A percentile compares a stretch with the other conserved stretches of the same genome.
These are phyloP conservation scores for Atkinsonella hypoxylon DNA, from an alignment of 2,329 filamentous ascomycete species.

Conservation along the genomic window DNA sequence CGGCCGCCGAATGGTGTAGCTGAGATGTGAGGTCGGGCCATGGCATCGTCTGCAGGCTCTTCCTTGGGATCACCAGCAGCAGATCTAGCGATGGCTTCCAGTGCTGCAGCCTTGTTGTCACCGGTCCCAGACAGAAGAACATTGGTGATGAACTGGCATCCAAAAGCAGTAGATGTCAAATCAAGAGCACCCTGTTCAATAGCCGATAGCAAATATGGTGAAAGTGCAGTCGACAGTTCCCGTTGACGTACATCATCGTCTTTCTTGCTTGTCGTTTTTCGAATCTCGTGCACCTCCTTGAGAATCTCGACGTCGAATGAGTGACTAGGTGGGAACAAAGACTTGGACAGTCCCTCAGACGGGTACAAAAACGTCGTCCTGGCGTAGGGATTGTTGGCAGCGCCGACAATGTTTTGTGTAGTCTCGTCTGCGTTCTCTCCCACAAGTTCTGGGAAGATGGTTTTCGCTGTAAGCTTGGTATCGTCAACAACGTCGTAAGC, in stretches of 20 bases:
- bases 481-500: conserved; percentile 91
- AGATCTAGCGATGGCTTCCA: conserved; percentile 56
- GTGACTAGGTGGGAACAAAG: conserved; percentile 49
- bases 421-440: conserved; percentile 55
- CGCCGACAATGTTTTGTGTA: conserved; percentile 50
- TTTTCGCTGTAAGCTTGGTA: conserved; percentile 76
- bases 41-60: conserved; percentile 27
- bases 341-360: conserved; percentile 55
- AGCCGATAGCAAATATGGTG: conserved; percentile 61
- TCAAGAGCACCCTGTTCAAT: conserved; percentile 56
- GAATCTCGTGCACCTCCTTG: conserved; percentile 64
- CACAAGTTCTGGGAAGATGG: conserved; percentile 77
- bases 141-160: conserved; percentile 76
- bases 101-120: conserved; percentile 57
- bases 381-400: conserved; percentile 54
- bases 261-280: conserved; percentile 84
- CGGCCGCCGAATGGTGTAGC: conserved; percentile 55
- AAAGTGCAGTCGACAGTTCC: conserved; percentile 65
- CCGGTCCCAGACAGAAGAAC: conserved; percentile 65
- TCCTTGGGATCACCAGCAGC: conserved; percentile 44
- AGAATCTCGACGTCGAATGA: conserved; percentile 58
- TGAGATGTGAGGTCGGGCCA: conserved; percentile 42
- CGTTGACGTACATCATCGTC: conserved; percentile 62
- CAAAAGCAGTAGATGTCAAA: conserved; percentile 65
- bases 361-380: conserved; percentile 66